Conservation (phyloP, 495 filamentous ascomycete genomes). For the Neurospora sp. region DNA sequence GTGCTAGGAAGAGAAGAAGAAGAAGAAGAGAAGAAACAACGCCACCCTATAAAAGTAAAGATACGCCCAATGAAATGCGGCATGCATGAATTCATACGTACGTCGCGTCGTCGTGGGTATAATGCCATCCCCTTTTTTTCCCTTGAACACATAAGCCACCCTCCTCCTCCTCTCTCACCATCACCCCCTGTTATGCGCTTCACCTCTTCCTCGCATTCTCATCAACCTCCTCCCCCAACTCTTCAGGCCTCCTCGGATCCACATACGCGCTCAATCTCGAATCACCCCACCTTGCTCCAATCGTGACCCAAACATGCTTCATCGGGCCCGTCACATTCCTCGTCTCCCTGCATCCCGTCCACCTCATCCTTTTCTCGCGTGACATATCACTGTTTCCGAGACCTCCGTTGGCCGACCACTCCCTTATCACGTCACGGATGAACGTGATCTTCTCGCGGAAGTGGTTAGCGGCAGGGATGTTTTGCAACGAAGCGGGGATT, state of each 20-base stretch:
- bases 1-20: neutral
- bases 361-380: slow-evolving; percentile 44
- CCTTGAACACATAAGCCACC: neutral
- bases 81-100: neutral
- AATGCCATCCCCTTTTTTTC: neutral
- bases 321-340: slow-evolving; percentile 42
- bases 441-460: slow-evolving; percentile 72
- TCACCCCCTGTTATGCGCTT: neutral
- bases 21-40: neutral
- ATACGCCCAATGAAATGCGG: neutral
- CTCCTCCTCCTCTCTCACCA: neutral
- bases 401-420: slow-evolving; percentile 64
- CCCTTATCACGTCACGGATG: slow-evolving; percentile 55
- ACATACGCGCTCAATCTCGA: slow-evolving; percentile 39
- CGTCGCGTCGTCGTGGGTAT: neutral
- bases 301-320: slow-evolving; percentile 77
- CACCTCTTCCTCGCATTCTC: slow-evolving; percentile 11
- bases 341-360: slow-evolving; percentile 60
- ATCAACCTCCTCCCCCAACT: slow-evolving; percentile 40
- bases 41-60: neutral
- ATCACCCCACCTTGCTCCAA: slow-evolving; percentile 70
- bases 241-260: slow-evolving; percentile 38
- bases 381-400: slow-evolving; percentile 50
- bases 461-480: slow-evolving; percentile 64
- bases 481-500: slow-evolving; percentile 47